These are phyloP conservation scores for Eimeria praecox DNA, from an alignment of 169 alveolate species.

Conservation along the genomic window DNA sequence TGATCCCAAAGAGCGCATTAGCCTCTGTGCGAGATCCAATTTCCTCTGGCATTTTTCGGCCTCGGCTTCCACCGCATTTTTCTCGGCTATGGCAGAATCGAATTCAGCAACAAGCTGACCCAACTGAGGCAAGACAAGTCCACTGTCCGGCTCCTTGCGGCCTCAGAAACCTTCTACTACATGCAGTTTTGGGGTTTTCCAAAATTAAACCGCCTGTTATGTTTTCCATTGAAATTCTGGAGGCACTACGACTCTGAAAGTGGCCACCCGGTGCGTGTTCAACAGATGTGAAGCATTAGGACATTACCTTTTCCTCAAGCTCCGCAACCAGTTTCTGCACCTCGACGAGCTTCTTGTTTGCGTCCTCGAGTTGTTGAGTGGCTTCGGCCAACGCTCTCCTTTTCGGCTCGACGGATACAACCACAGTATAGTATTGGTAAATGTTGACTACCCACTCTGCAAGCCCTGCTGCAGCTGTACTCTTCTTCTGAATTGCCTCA, in stretches of 20 bases:
- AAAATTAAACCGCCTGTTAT: background rate
- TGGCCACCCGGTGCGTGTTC: background rate
- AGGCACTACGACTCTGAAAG: background rate
- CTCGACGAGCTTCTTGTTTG: conserved; percentile 92
- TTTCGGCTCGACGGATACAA: conserved; percentile 96
- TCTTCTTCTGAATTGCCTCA: conserved; percentile 94
- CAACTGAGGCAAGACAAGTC: conserved; percentile 46
- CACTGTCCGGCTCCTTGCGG: background rate
- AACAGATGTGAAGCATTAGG: background rate
- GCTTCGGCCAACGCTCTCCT: conserved; percentile 96
- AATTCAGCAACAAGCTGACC: conserved; percentile 83
- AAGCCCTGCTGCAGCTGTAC: conserved; percentile 96
- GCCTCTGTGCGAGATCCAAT: conserved; percentile 96
- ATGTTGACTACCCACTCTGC: conserved; percentile 92
- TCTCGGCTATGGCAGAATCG: conserved; percentile 96
- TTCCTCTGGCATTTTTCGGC: conserved; percentile 96
- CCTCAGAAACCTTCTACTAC: background rate
- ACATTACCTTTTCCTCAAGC: conserved; percentile 85
- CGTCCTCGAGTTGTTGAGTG: conserved; percentile 93
- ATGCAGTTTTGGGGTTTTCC: background rate
- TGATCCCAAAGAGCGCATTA: conserved; percentile 95
- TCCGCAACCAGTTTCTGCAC: conserved; percentile 92
- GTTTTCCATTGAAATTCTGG: too few species aligned
- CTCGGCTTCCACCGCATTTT: conserved; percentile 95
- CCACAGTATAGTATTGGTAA: conserved; percentile 95